Percentiles rank a stretch among this genome's conserved stretches.
These are phyloP conservation scores for Pichia sp. DNA, from an alignment of 1,139 yeast genomes.

Conservation along the genomic window DNA sequence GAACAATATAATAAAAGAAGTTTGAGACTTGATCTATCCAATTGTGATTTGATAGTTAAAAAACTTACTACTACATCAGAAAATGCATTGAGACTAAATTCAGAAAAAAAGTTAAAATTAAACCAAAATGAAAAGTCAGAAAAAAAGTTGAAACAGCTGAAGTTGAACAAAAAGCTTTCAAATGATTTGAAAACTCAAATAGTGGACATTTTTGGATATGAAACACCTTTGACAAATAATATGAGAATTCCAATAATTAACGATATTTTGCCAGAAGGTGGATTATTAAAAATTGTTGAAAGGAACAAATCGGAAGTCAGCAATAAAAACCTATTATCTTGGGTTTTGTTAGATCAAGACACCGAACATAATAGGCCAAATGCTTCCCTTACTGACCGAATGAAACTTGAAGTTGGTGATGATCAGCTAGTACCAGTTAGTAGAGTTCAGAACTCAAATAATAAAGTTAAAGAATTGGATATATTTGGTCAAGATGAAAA, in stretches of 20 bases:
- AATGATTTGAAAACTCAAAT: conserved; percentile 5
- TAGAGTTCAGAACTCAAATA: conserved; percentile 30
- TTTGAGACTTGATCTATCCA: conserved; percentile 5
- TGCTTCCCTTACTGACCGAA: neutral
- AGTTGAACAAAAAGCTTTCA: conserved; percentile 14
- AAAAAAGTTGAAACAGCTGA: conserved; percentile 30
- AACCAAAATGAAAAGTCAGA: conserved; percentile 17
- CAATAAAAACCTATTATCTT: neutral
- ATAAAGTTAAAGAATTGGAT: conserved; percentile 3
- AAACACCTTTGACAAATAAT: conserved; percentile 40
- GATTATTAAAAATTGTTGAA: conserved; percentile 34
- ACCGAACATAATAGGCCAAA: neutral
- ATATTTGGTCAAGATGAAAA: conserved; percentile 56
- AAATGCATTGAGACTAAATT: neutral
- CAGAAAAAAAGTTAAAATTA: conserved; percentile 8
- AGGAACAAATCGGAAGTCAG: conserved; percentile 3
- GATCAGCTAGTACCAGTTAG: conserved; percentile 49
- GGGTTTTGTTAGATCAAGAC: neutral
- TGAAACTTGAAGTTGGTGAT: conserved; percentile 32
- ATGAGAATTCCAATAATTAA: conserved; percentile 43
- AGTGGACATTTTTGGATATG: conserved; percentile 3
- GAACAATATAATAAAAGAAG: conserved; percentile 32
- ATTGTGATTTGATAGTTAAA: conserved; percentile 32
- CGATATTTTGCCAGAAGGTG: conserved; percentile 53
- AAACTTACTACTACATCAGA: conserved; percentile 42